Conservation (phyloP, 768 basidiomycete species). For the Crepidotus variabilis region DNA sequence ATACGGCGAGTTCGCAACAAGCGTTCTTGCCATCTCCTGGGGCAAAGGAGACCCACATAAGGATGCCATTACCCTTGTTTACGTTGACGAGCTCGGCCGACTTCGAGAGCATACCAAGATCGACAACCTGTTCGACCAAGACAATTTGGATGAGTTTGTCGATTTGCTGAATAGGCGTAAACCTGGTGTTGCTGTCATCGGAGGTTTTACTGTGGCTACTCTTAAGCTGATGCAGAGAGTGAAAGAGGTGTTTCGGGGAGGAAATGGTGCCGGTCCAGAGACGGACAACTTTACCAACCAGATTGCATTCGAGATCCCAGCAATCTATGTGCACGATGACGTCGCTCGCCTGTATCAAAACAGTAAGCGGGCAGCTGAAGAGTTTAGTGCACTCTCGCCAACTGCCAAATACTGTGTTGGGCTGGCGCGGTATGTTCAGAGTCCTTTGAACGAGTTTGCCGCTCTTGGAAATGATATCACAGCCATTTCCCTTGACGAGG, state of each 20-base stretch:
- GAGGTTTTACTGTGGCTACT: slow-evolving; percentile 85
- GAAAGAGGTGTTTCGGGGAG: slow-evolving; percentile 45
- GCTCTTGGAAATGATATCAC: slow-evolving; percentile 83
- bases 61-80: slow-evolving; percentile 83
- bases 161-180: slow-evolving; percentile 79
- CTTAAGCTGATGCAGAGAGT: slow-evolving; percentile 62
- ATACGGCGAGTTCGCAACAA: slow-evolving; percentile 64
- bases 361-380: slow-evolving; percentile 78
- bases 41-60: slow-evolving; percentile 93
- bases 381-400: slow-evolving; percentile 74
- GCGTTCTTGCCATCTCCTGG: slow-evolving; percentile 90
- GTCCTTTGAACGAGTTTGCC: slow-evolving; percentile 91
- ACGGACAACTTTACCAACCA: slow-evolving; percentile 32
- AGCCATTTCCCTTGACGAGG: slow-evolving; percentile 79
- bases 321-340: slow-evolving; percentile 86
- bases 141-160: slow-evolving; percentile 67
- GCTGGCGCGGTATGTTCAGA: slow-evolving; percentile 89
- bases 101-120: slow-evolving; percentile 87
- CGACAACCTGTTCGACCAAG: slow-evolving; percentile 77
- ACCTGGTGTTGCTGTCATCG: slow-evolving; percentile 86
- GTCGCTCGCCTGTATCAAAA: slow-evolving; percentile 94
- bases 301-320: slow-evolving; percentile 56
- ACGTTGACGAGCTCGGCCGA: slow-evolving; percentile 84
- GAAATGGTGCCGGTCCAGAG: slow-evolving; percentile 18
- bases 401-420: slow-evolving; percentile 92